Conservation (phyloP, 1,139 yeast genomes). For the Geotrichum histeridarum region DNA sequence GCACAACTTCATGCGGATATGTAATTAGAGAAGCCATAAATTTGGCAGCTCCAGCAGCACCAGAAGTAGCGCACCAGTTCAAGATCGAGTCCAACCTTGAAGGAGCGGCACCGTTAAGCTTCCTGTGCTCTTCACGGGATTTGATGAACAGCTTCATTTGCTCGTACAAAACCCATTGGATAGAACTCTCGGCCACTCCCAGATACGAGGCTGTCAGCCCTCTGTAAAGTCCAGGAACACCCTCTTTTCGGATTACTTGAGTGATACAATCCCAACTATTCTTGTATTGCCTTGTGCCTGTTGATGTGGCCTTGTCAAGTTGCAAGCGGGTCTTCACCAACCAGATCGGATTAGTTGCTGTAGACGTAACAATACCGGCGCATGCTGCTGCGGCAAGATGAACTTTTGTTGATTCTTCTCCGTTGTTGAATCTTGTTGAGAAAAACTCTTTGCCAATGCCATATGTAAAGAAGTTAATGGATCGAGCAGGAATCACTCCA, state of each 20-base stretch:
- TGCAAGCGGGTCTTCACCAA: constrained; percentile 90
- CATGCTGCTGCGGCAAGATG: constrained; percentile 84
- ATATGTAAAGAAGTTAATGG: constrained; percentile 93
- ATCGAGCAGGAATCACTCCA: constrained; percentile 98
- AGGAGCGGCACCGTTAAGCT: constrained; percentile 38
- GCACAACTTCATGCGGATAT: constrained; percentile 94
- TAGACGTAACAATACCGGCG: constrained; percentile 93
- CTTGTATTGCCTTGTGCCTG: constrained; percentile 58
- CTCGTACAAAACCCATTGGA: constrained; percentile 96
- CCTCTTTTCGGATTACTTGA: constrained; percentile 70
- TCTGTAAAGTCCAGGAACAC: constrained; percentile 70
- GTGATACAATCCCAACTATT: constrained; percentile 82
- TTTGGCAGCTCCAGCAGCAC: constrained; percentile 97
- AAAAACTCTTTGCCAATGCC: constrained; percentile 81
- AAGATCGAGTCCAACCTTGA: constrained; percentile 61
- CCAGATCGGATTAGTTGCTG: constrained; percentile 99
- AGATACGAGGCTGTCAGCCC: constrained; percentile 92
- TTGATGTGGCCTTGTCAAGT: constrained; percentile 54
- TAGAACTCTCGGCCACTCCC: constrained; percentile 88
- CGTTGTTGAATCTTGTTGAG: constrained; percentile 59
- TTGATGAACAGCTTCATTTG: constrained; percentile 77
- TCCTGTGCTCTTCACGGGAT: constrained; percentile 45
- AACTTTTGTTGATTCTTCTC: constrained; percentile 76
- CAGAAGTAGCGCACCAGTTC: constrained; percentile 95
- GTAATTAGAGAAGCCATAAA: constrained; percentile 87